A percentile compares a stretch with the other conserved stretches of the same genome.
Conservation (phyloP, 2,329 filamentous ascomycete species). For the Exophiala mesophila region DNA sequence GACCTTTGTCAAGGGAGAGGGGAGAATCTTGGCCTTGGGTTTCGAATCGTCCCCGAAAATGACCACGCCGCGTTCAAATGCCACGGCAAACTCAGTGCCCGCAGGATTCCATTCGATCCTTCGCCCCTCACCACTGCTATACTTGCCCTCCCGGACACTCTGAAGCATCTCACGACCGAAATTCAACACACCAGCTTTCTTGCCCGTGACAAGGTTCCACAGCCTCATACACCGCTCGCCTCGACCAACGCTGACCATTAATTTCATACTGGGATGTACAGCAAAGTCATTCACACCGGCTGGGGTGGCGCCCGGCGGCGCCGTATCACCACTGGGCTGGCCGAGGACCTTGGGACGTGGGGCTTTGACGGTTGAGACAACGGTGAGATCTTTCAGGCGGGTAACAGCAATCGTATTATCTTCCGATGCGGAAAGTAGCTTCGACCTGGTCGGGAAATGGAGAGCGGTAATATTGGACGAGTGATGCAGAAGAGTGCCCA, state of each 20-base stretch:
- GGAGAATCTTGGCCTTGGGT: conserved; percentile 68
- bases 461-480: conserved; percentile 73
- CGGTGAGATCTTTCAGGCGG: conserved; percentile 80
- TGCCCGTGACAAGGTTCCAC: conserved; percentile 95
- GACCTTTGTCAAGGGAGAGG: conserved; percentile 68
- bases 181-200: conserved; percentile 87
- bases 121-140: conserved; percentile 74
- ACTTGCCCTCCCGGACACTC: conserved; percentile 70
- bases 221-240: conserved; percentile 87
- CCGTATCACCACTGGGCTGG: conserved; percentile 84
- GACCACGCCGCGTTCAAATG: conserved; percentile 77
- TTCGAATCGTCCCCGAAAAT: conserved; percentile 78
- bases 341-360: conserved; percentile 76
- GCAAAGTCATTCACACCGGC: conserved; percentile 93
- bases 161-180: conserved; percentile 70
- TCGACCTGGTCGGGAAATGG: conserved; percentile 76
- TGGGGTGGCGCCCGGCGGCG: conserved; percentile 71
- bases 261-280: conserved; percentile 90
- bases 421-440: conserved; percentile 81
- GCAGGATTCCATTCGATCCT: conserved; percentile 73
- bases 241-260: conserved; percentile 89
- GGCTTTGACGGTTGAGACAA: conserved; percentile 82
- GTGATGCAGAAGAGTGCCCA: conserved; percentile 85
- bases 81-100: conserved; percentile 80
- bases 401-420: conserved; percentile 89